Conservation (phyloP, 164 flowering plant species). For the Umbellularia californica region DNA sequence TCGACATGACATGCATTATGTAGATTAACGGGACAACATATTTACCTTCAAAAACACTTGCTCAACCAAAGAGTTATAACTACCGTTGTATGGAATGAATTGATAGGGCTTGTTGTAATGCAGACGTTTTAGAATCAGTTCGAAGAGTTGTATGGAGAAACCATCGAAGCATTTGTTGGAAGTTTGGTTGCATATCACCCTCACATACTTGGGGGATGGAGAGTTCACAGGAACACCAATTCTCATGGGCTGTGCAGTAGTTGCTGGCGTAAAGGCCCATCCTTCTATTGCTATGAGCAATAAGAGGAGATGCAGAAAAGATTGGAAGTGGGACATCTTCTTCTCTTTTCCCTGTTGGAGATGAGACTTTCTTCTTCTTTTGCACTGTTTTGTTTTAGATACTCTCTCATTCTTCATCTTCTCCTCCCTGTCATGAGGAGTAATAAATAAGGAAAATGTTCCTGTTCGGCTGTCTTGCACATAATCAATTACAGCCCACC, state of each 20-base stretch:
- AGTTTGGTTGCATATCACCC: conserved; percentile 16
- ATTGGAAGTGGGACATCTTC: background rate
- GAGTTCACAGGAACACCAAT: conserved; percentile 46
- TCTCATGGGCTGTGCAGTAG: conserved; percentile 21
- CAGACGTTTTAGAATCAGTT: conserved; percentile 19
- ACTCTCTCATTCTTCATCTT: too few relatives aligned
- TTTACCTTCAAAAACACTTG: background rate
- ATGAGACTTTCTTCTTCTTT: too few relatives aligned
- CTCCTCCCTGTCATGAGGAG: too few relatives aligned
- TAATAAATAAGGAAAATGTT: too few relatives aligned
- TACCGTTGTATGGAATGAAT: background rate
- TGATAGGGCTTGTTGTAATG: conserved; percentile 9
- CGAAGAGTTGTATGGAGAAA: conserved; percentile 47
- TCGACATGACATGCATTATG: background rate
- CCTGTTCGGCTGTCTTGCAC: too few relatives aligned
- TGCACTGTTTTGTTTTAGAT: too few relatives aligned
- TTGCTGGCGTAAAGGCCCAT: conserved; percentile 39
- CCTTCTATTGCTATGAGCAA: background rate
- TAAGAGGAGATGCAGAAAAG: background rate
- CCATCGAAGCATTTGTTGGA: conserved; percentile 21
- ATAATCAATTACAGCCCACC: too few relatives aligned
- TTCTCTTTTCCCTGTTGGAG: too few relatives aligned
- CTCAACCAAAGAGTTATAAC: background rate
- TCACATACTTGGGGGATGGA: conserved; percentile 39
- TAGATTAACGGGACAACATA: background rate